A percentile compares a stretch with the other conserved stretches of the same genome.
Conservation (phyloP, 2,329 filamentous ascomycete species). For the Apiospora koreana region DNA sequence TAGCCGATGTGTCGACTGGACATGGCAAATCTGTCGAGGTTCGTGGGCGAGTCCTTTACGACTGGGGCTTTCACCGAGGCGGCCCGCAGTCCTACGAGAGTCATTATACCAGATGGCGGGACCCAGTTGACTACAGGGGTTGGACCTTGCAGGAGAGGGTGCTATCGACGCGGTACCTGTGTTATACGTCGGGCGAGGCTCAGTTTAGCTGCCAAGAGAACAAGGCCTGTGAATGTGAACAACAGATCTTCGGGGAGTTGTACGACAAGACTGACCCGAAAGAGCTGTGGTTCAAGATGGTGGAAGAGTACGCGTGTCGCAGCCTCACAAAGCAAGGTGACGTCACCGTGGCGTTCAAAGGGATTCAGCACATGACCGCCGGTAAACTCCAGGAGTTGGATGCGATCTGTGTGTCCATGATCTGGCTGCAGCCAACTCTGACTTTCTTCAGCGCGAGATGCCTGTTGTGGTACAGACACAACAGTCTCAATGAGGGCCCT, state of each 20-base stretch:
- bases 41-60: neutral
- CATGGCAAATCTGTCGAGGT: neutral
- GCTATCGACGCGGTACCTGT: constrained; percentile 5
- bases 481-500: neutral
- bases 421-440: neutral
- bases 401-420: neutral
- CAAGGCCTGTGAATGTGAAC: constrained; percentile 11
- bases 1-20: neutral
- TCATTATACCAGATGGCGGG: neutral
- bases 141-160: constrained; percentile 11
- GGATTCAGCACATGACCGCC: neutral
- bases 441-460: neutral
- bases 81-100: neutral
- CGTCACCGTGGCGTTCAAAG: neutral
- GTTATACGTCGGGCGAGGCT: constrained; percentile 10
- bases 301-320: neutral
- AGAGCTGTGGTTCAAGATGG: constrained; percentile 9
- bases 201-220: constrained; percentile 9
- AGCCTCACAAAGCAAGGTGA: constrained; percentile 6
- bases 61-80: constrained; percentile 15
- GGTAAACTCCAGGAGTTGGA: neutral
- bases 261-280: neutral
- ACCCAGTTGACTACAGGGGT: neutral
- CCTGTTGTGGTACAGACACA: constrained; percentile 10
- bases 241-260: neutral